These are phyloP conservation scores for Bruguiera parviflora DNA, from an alignment of 345 rosid genomes.

Conservation along the genomic window DNA sequence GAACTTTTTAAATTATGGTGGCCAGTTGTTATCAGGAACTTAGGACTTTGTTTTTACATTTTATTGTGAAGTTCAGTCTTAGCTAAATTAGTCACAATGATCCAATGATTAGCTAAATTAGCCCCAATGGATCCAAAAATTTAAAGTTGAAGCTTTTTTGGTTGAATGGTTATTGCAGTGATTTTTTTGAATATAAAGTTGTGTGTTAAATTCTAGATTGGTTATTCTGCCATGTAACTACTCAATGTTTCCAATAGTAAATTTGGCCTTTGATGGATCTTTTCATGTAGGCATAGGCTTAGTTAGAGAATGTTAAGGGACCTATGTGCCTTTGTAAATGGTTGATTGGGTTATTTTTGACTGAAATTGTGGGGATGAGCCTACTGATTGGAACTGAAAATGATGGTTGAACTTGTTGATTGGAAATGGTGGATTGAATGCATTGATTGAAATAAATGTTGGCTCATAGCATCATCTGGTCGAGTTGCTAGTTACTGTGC, in stretches of 20 bases:
- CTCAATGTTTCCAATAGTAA: background rate
- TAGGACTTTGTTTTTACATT: too few relatives aligned
- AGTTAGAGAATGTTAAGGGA: background rate
- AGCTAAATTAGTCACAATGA: too few relatives aligned
- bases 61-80: too few relatives aligned
- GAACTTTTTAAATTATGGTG: too few relatives aligned
- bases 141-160: too few relatives aligned
- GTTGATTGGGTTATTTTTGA: background rate
- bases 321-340: background rate
- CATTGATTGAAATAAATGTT: background rate
- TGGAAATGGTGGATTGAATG: too few relatives aligned
- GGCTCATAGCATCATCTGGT: background rate
- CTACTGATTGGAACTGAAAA: background rate
- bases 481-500: background rate
- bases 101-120: too few relatives aligned
- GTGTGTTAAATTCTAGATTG: too few relatives aligned
- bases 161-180: too few relatives aligned
- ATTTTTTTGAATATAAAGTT: background rate
- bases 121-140: too few relatives aligned
- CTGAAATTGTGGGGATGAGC: conserved; percentile 3
- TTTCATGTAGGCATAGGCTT: background rate
- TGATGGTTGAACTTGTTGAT: background rate
- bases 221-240: background rate
- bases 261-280: background rate
- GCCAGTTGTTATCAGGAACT: too few relatives aligned